phyloP scores from a whole-genome alignment of 23 red algal species.

The Gracilariopsis chorda region DNA sequence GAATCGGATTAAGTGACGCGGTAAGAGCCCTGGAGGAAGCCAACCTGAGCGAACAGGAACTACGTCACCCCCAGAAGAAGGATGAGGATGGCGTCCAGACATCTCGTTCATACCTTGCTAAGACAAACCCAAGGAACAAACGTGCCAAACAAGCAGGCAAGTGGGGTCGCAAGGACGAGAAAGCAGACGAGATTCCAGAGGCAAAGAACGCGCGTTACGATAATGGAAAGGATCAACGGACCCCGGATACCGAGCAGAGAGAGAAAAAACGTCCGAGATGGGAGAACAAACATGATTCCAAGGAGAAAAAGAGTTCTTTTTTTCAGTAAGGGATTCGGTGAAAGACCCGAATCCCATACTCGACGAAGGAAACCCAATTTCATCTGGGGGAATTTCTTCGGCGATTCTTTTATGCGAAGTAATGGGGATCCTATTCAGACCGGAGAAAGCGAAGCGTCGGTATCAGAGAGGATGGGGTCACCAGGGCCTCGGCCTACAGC shows the following conservation, averaged over 20 bases:
- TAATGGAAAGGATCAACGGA: not conserved
- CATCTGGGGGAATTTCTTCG: not conserved
- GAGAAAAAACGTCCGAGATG: not conserved
- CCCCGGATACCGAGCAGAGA: not conserved
- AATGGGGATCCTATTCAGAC: not conserved
- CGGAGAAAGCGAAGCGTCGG: not conserved
- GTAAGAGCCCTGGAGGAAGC: constrained; percentile 6
- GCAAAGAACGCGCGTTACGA: not conserved
- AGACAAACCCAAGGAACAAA: not conserved
- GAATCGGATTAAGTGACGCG: not conserved
- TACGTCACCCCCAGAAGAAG: not conserved
- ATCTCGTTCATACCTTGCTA: not conserved
- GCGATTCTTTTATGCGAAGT: not conserved
- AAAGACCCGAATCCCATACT: constrained; percentile 18
- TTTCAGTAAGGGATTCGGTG: constrained; percentile 48
- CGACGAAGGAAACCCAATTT: constrained; percentile 20
- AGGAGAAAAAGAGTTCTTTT: not conserved
- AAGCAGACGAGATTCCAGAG: not conserved
- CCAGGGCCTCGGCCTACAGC: not conserved
- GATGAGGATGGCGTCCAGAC: not conserved
- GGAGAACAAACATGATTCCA: not conserved
- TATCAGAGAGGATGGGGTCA: constrained; percentile 1
- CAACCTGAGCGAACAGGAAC: not conserved
- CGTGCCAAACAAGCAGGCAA: too few species aligned
- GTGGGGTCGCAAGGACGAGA: too few species aligned